Evolutionary conservation across 176 grass and related monocot species (phyloP).

Genomic region (Lolium multiflorum): DNA sequence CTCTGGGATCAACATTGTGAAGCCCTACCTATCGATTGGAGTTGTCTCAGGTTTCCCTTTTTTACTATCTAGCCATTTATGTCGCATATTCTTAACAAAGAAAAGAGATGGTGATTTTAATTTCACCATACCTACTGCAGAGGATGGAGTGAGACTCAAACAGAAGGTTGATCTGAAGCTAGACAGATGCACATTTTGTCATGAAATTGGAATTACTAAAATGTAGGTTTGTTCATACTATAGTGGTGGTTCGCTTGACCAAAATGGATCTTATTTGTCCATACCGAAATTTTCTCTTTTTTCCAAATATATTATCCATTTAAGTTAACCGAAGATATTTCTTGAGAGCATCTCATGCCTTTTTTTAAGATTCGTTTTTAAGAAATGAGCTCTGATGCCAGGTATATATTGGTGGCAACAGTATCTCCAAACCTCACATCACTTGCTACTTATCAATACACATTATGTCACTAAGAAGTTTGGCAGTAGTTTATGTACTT

Average conservation of each 20-base stretch:
- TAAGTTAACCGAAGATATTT: too few relatives aligned
- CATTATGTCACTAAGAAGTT: too few relatives aligned
- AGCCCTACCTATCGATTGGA: background rate
- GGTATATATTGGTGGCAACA: too few relatives aligned
- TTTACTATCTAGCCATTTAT: background rate
- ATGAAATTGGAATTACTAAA: constrained; percentile 32
- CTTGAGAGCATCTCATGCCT: too few relatives aligned
- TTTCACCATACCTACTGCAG: background rate
- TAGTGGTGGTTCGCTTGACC: background rate
- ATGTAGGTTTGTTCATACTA: constrained; percentile 6
- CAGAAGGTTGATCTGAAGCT: constrained; percentile 39
- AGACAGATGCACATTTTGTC: constrained; percentile 32
- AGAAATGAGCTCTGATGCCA: too few relatives aligned
- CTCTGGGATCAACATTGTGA: background rate
- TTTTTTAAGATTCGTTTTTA: too few relatives aligned
- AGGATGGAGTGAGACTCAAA: constrained; percentile 24
- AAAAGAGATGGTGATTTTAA: background rate
- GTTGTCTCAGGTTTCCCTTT: background rate
- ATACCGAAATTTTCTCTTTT: too few relatives aligned
- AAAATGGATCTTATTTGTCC: background rate
- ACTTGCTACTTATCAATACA: too few relatives aligned
- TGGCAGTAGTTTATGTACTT: too few relatives aligned
- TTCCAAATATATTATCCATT: too few relatives aligned
- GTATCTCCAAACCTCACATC: too few relatives aligned
- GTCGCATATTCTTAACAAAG: background rate